Base-by-base conservation (phyloP, 2,329 filamentous ascomycete species). In the Diaporthe amygdali region DNA sequence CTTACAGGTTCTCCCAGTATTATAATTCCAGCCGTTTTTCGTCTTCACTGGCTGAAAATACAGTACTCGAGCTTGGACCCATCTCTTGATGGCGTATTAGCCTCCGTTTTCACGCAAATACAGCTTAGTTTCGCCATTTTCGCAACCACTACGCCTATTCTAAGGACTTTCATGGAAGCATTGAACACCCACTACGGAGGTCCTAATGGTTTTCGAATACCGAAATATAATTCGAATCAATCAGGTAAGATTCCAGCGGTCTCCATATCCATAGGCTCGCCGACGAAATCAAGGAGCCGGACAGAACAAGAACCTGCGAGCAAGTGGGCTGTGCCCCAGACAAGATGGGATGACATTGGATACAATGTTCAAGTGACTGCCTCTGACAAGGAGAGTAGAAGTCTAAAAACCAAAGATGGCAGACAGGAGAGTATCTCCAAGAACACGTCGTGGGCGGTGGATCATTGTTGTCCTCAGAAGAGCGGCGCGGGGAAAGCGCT, bases 151-250 rank as follows among this genome's bases (percentile, higher is more conserved):
- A 79, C 82, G 10, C 83, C 84, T 0, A 84, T 82, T 64, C 78
- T 86, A 22, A 81, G 83, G 51, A 82, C 84, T 3, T 86, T 86
- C 68, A 79, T 85, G 74, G 77, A 79, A 3, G 82, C 77, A 2
- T 74, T 79, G 69, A 77, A 76, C 66, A 80, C 79, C 12, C 74
- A 78, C 55, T 80, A 81, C 68, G 79, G 79, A 32, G 78, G 76
- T 22, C 70, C 70, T 5, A 61, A 30, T 2, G 34, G 64, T 10
- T 25, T 59, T n/a, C 32, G 32, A 22, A 69, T 22, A 17, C 9
- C 25, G 2, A 15, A 37, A 3, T 41, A 41, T 22, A 22, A 30
- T 6, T 5, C 67, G 17, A n/a, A 20, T 0, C 54, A 15, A 12
- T n/a, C 22, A 3, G 34, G 15, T 15, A 51, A 52, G 34, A 30